Evolutionary conservation across 208 protist genomes (phyloP), one percentile per base, ranked within the genome.

Genomic region (Trypanosoma vivax): DNA sequence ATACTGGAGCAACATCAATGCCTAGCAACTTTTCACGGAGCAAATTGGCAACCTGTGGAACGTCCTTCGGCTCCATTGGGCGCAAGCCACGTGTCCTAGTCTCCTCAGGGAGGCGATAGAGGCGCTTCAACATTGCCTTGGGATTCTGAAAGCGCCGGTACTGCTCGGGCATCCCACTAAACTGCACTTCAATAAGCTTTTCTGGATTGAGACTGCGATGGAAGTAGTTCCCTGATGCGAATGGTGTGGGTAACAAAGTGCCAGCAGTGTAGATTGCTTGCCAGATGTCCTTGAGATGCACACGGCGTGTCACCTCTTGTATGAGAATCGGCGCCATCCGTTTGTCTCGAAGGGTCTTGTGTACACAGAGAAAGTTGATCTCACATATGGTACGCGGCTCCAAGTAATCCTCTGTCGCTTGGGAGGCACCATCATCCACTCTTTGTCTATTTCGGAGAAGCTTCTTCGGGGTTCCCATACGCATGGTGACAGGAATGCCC

Each of bases 331-430:
- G 98, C 3, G 98, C 97, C 23, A 99, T 63, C 11, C 97, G 81
- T 75, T 99, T 98, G 14, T 80, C 66, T 14, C 98, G 86, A 18
- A 99, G 77, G 45, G 91, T 85, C 79, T 99, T 99, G 74, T 99
- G 97, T 5, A 99, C 95, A 63, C 98, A 99, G 0, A 99, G 83
- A 63, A 99, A 99, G 69, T 99, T 99, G 54, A 99, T 99, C 60
- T 99, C 97, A 37, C 97, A 97, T 63, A 98, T 97, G 28, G 53
- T 60, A 9, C 79, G 83, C 31, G 78, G 75, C 24, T 58, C 72
- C 18, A 70, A 45, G 53, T 79, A 48, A 43, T 55, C 29, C 13
- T 56, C 18, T 5, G 16, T 42, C 19, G 21, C 40, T 31, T 35
- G 13, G 19, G 4, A 19, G 13, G 5, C 49, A 39, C 28, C 7